phyloP scores from a whole-genome alignment of 441 rosid species.

The Caryocar brasiliense region DNA sequence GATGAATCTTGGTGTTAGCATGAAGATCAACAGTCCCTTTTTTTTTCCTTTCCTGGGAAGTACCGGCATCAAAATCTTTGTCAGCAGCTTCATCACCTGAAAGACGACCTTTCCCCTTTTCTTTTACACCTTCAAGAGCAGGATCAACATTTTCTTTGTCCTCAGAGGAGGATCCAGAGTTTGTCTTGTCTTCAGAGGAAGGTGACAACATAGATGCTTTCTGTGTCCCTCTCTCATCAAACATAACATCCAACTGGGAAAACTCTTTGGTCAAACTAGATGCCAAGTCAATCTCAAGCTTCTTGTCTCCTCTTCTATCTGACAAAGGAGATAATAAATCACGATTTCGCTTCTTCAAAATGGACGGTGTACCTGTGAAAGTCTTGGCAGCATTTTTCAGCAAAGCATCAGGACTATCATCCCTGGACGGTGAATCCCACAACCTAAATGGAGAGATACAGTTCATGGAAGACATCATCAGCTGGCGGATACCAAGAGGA shows the following conservation, averaged over 20 bases:
- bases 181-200: slow-evolving; percentile 24
- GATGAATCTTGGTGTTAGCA: slow-evolving; percentile 22
- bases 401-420: slow-evolving; percentile 63
- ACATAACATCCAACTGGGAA: slow-evolving; percentile 66
- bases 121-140: slow-evolving; percentile 23
- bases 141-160: slow-evolving; percentile 51
- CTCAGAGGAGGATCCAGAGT: slow-evolving; percentile 21
- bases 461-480: slow-evolving; percentile 79
- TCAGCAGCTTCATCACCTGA: slow-evolving; percentile 18
- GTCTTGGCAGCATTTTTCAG: slow-evolving; percentile 73
- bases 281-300: slow-evolving; percentile 47
- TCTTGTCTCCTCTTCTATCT: slow-evolving; percentile 72
- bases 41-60: slow-evolving; percentile 18
- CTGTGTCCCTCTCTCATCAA: slow-evolving; percentile 37
- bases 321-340: slow-evolving; percentile 85
- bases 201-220: slow-evolving; percentile 28
- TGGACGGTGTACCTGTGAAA: slow-evolving; percentile 71
- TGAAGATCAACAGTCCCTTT: slow-evolving; percentile 19
- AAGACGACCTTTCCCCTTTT: slow-evolving; percentile 11
- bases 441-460: slow-evolving; percentile 81
- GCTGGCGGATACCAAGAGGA: slow-evolving; percentile 95
- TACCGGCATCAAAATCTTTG: slow-evolving; percentile 20
- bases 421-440: slow-evolving; percentile 87
- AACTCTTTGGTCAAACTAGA: slow-evolving; percentile 65
- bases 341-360: slow-evolving; percentile 74